These are phyloP conservation scores for Petunia secreta DNA, from an alignment of 257 asterid genomes.

Conservation along the genomic window DNA sequence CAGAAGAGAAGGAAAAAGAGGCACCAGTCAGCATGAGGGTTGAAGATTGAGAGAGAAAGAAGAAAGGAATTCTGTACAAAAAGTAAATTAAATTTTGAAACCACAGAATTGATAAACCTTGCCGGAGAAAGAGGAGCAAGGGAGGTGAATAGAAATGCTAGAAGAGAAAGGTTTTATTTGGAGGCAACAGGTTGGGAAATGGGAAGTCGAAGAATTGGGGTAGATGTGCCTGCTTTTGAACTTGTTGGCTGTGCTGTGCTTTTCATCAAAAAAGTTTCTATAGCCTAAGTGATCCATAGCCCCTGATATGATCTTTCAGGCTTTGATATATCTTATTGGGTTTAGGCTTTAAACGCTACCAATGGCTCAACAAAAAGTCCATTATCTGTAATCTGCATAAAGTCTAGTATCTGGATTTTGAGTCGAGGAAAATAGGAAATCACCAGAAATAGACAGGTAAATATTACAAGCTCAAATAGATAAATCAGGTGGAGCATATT, in stretches of 20 bases:
- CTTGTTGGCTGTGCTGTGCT: neutral
- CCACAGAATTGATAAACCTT: neutral
- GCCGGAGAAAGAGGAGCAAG: neutral
- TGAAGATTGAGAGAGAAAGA: neutral
- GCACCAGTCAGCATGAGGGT: neutral
- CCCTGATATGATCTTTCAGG: neutral
- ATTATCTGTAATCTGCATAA: too few species aligned
- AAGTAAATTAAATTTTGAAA: neutral
- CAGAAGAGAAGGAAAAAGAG: neutral
- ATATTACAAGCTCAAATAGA: neutral
- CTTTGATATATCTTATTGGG: neutral
- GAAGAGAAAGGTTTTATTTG: neutral
- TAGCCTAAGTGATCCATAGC: neutral
- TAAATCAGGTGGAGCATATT: constrained; percentile 6
- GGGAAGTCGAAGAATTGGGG: neutral
- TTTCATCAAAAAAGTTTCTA: neutral
- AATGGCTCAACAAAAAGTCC: neutral
- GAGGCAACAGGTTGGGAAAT: neutral
- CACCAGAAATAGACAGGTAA: constrained; percentile 3
- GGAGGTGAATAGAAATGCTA: neutral
- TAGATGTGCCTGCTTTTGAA: neutral
- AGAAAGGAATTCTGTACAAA: neutral
- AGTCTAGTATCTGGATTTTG: constrained; percentile 7
- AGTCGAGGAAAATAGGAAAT: neutral
- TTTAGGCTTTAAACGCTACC: neutral